phyloP scores from a whole-genome alignment of 2,329 filamentous ascomycete species.

The Acrocalymma vagum region DNA sequence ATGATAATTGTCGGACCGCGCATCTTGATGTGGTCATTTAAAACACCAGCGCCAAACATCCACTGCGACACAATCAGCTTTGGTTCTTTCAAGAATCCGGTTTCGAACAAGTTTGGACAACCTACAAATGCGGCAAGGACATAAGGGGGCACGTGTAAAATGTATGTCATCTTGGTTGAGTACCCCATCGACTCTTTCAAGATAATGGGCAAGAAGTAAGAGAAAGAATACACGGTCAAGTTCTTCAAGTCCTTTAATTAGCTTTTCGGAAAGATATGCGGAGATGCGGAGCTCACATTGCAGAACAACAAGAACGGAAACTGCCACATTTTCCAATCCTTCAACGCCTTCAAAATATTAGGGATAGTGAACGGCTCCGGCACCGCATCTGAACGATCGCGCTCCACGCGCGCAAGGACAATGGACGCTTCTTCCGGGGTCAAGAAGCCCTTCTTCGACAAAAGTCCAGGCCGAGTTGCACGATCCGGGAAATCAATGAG shows the following conservation, averaged over 20 bases:
- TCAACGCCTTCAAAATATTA: conserved; percentile 24
- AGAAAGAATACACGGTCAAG: conserved; percentile 38
- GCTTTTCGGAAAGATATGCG: conserved; percentile 34
- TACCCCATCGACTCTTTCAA: conserved; percentile 40
- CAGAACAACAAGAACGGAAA: conserved; percentile 18
- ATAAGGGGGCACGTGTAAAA: conserved; percentile 36
- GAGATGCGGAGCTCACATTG: conserved; percentile 33
- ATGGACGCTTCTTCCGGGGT: conserved; percentile 35
- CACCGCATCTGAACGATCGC: conserved; percentile 36
- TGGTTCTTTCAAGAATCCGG: too few species aligned
- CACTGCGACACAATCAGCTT: too few species aligned
- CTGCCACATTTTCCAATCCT: conserved; percentile 26
- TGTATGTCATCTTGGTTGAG: conserved; percentile 32
- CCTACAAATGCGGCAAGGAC: conserved; percentile 33
- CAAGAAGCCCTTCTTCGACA: conserved; percentile 31
- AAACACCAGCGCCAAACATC: conserved; percentile 15
- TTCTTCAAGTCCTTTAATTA: too few species aligned
- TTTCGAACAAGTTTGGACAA: too few species aligned
- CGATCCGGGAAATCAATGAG: conserved; percentile 18
- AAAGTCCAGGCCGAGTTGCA: conserved; percentile 10
- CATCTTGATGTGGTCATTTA: conserved; percentile 17
- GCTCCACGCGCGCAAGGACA: conserved; percentile 35
- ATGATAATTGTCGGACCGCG: conserved; percentile 11
- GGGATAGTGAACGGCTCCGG: conserved; percentile 33
- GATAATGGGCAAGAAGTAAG: conserved; percentile 40